Base-by-base conservation (phyloP, 352 stramenopile genomes). In the Globisporangium parvum region DNA sequence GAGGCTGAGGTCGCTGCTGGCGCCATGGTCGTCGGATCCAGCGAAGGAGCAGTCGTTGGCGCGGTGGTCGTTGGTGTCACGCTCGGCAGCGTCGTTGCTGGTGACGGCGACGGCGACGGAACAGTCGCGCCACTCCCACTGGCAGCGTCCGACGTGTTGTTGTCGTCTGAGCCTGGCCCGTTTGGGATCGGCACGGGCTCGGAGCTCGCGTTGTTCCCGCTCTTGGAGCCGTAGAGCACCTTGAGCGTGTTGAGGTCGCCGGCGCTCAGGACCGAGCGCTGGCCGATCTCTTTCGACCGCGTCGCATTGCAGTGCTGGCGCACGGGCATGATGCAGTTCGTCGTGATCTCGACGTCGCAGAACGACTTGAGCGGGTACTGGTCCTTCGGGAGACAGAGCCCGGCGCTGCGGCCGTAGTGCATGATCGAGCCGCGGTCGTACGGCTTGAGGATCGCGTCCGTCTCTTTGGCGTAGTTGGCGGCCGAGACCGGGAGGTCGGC, bases 361-460 rank as follows among this genome's bases (percentile, higher is more conserved):
- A 87, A 91, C 6, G 70, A 69, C 42, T 79, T 75, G 28, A 85
- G 66, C 17, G 75, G 68, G 48, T 88, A 85, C 39, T 83, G 57
- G 20, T 77, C 63, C 60, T 88, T 88, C 1, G 80, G 80, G 35
- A 91, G 79, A 63, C 80, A 91, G 10, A 91, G 67, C 0, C 76
- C 80, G 0, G 74, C 75, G 24, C 59, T 70, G 45, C 71, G 73
- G 10, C 77, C 75, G 41, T 91, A 91, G 65, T 91, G 80, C 80
- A 91, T 91, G 65, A 91, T 88, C 46, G 78, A 89, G 23, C 67
- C 63, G 4, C 68, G 70, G 57, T 91, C 78, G 57, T 91, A 91
- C 47, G 75, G 65, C 48, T 79, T 91, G 37, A 88, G 52, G 1
- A 70, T 69, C 2, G 76, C 78, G 54, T 86, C 65, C 14, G 62